These are phyloP conservation scores for Rossbeevera mucosa DNA, from an alignment of 768 basidiomycete genomes.

Conservation along the genomic window DNA sequence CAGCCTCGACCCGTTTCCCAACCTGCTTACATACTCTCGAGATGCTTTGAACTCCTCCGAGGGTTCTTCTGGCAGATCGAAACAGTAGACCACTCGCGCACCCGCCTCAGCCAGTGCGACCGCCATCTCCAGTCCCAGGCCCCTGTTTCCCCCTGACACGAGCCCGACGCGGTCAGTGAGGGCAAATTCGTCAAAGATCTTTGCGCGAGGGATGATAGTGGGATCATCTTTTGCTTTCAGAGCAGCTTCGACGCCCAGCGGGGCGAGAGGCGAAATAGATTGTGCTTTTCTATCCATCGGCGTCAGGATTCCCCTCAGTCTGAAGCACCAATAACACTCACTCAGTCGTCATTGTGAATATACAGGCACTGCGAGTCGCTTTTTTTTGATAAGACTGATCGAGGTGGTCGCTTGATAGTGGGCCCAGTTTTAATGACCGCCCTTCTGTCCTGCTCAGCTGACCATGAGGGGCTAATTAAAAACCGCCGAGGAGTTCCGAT, in stretches of 20 bases:
- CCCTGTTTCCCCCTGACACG: conserved; percentile 61
- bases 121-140: conserved; percentile 83
- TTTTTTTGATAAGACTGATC: conserved; percentile 4
- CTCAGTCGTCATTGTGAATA: conserved; percentile 8
- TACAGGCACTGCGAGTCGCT: background rate
- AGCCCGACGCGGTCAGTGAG: conserved; percentile 54
- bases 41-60: conserved; percentile 56
- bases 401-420: background rate
- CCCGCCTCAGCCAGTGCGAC: conserved; percentile 70
- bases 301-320: background rate
- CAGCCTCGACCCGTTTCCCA: conserved; percentile 41
- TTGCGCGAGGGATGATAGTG: conserved; percentile 35
- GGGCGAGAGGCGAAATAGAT: conserved; percentile 52
- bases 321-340: conserved; percentile 1
- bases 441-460: background rate
- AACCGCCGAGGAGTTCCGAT: background rate
- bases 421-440: background rate
- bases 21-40: conserved; percentile 44
- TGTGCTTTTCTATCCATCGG: conserved; percentile 24
- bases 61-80: conserved; percentile 55
- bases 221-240: conserved; percentile 38
- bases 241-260: conserved; percentile 61
- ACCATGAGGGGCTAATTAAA: background rate
- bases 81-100: conserved; percentile 62
- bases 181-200: conserved; percentile 57